Conservation (phyloP, 768 basidiomycete species). For the Rubroboletus pulcherrimus region DNA sequence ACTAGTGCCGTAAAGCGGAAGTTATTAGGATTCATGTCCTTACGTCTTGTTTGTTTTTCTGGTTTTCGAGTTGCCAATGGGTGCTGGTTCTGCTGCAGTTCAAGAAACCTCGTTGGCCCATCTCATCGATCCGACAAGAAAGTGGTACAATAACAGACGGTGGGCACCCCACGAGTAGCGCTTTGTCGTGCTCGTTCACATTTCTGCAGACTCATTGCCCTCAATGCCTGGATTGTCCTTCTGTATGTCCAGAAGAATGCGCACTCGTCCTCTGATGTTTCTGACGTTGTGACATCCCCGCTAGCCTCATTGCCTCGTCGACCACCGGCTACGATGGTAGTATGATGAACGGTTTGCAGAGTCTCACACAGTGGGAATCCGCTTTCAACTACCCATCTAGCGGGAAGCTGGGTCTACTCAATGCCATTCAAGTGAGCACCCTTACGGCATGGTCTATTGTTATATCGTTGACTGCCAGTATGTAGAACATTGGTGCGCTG, state of each 20-base stretch:
- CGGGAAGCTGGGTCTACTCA: slow-evolving; percentile 60
- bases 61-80: slow-evolving; percentile 38
- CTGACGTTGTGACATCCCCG: neutral
- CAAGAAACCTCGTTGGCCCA: slow-evolving; percentile 42
- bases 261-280: neutral
- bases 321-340: slow-evolving; percentile 74
- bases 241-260: slow-evolving; percentile 41
- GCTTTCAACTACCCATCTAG: slow-evolving; percentile 58
- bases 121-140: slow-evolving; percentile 61
- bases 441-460: neutral
- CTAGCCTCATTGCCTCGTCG: slow-evolving; percentile 67
- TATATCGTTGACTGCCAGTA: neutral
- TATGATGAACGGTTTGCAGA: slow-evolving; percentile 80
- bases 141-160: slow-evolving; percentile 77
- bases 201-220: slow-evolving; percentile 46
- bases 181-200: neutral
- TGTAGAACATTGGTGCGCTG: slow-evolving; percentile 66
- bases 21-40: slow-evolving; percentile 22
- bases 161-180: slow-evolving; percentile 22
- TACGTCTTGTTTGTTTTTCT: slow-evolving; percentile 7
- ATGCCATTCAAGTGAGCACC: slow-evolving; percentile 60
- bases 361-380: slow-evolving; percentile 57
- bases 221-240: slow-evolving; percentile 69
- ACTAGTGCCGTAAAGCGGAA: neutral
- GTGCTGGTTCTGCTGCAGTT: slow-evolving; percentile 37